A percentile compares a stretch with the other conserved stretches of the same genome.
phyloP scores from a whole-genome alignment of 2,329 filamentous ascomycete genomes.

The Magnaporthiopsis incrustans region DNA sequence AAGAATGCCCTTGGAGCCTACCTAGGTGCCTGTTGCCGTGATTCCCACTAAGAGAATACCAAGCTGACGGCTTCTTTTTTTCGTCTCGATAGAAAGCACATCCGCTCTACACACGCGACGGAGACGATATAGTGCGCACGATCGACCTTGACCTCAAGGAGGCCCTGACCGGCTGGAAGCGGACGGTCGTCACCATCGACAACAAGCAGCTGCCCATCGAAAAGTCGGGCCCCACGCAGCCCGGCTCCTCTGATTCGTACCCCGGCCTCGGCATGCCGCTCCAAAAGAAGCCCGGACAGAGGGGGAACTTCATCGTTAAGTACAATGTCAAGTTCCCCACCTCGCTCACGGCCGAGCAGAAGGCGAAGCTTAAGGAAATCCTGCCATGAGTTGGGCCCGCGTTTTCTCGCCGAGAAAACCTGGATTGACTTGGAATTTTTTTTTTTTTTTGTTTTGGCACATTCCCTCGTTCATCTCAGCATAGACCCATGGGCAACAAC shows the following conservation, averaged over 20 bases:
- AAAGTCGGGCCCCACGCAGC: slow-evolving; percentile 76
- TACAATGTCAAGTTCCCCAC: slow-evolving; percentile 92
- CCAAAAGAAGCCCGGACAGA: slow-evolving; percentile 75
- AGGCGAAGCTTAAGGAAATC: slow-evolving; percentile 71
- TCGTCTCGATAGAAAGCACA: slow-evolving; percentile 64
- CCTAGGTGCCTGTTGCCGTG: not conserved
- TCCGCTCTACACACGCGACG: slow-evolving; percentile 74
- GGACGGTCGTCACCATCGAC: slow-evolving; percentile 89
- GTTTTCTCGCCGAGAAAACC: not conserved
- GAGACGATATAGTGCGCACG: slow-evolving; percentile 74
- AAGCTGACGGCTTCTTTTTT: slow-evolving; percentile 28
- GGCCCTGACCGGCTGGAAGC: slow-evolving; percentile 86
- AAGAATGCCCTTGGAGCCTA: slow-evolving; percentile 4
- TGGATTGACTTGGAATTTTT: not conserved
- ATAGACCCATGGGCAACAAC: not conserved
- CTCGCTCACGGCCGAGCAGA: slow-evolving; percentile 67
- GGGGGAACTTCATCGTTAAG: slow-evolving; percentile 81
- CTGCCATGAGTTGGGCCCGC: slow-evolving; percentile 36
- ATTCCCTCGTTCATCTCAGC: not conserved
- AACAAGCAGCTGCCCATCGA: slow-evolving; percentile 75
- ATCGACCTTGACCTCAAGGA: slow-evolving; percentile 86
- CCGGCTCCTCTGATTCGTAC: slow-evolving; percentile 72
- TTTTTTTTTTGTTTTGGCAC: too few relatives aligned
- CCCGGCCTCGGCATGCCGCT: slow-evolving; percentile 90
- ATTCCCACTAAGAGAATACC: not conserved